These are phyloP conservation scores for Tylopilus balloui DNA, from an alignment of 768 basidiomycete genomes.

Conservation along the genomic window DNA sequence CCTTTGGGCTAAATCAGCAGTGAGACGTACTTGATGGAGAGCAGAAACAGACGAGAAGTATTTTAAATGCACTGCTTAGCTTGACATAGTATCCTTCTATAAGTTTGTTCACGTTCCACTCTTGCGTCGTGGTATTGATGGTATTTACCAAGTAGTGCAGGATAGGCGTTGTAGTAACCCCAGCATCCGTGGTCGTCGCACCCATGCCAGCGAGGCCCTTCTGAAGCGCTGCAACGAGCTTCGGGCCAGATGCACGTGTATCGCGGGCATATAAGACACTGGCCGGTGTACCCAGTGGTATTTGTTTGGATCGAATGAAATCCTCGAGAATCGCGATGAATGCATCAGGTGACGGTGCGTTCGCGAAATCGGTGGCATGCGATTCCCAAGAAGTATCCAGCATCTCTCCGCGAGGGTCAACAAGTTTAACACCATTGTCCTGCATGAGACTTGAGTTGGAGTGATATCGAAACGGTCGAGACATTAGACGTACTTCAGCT, in stretches of 20 bases:
- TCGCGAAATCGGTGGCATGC: constrained; percentile 83
- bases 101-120: constrained; percentile 76
- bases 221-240: constrained; percentile 70
- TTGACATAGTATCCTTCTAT: constrained; percentile 82
- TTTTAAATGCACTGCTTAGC: constrained; percentile 77
- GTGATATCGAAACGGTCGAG: neutral
- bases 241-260: constrained; percentile 82
- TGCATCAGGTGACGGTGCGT: constrained; percentile 70
- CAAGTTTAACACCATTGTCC: constrained; percentile 99
- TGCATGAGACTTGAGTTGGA: constrained; percentile 29
- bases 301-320: constrained; percentile 60
- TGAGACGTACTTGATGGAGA: neutral
- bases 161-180: constrained; percentile 89
- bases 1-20: constrained; percentile 35
- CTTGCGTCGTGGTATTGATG: constrained; percentile 79
- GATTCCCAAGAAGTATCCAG: constrained; percentile 88
- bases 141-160: constrained; percentile 92
- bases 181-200: constrained; percentile 67
- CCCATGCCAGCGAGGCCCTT: constrained; percentile 77
- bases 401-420: constrained; percentile 98
- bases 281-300: constrained; percentile 76
- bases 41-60: constrained; percentile 64
- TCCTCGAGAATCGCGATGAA: constrained; percentile 61
- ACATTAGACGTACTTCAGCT: constrained; percentile 61
- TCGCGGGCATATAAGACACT: constrained; percentile 89